A percentile compares a stretch with the other conserved stretches of the same genome.
phyloP scores from a whole-genome alignment of 805 yeast species.

The Zygosaccharomyces lentus region DNA sequence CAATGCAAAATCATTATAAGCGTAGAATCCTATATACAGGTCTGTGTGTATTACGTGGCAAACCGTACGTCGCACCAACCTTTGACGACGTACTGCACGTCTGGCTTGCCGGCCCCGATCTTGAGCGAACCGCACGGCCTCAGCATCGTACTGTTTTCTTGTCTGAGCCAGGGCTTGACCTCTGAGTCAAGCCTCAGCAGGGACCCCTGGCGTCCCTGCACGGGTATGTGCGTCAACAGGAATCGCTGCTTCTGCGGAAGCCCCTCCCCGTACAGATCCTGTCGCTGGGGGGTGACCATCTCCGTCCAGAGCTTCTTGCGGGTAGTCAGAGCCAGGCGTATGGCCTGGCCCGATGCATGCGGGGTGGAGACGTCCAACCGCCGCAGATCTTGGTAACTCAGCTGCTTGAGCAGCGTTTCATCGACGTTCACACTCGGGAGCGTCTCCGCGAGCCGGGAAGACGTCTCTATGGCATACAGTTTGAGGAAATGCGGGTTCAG shows the following conservation, averaged over 20 bases:
- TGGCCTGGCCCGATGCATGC: slow-evolving; percentile 20
- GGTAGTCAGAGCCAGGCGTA: slow-evolving; percentile 30
- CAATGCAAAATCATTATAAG: neutral
- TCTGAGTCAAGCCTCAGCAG: slow-evolving; percentile 27
- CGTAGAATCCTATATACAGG: neutral
- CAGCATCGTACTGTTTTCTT: slow-evolving; percentile 17
- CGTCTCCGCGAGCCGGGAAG: slow-evolving; percentile 20
- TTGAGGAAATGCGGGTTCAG: slow-evolving; percentile 30
- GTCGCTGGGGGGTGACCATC: slow-evolving; percentile 24
- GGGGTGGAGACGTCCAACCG: slow-evolving; percentile 18
- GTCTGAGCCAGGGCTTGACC: slow-evolving; percentile 27
- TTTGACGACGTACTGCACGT: slow-evolving; percentile 33
- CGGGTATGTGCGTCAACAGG: slow-evolving; percentile 6
- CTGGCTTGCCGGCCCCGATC: slow-evolving; percentile 17
- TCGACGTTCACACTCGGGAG: slow-evolving; percentile 33
- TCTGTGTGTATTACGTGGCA: neutral
- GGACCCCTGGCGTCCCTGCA: slow-evolving; percentile 14
- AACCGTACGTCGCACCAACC: slow-evolving; percentile 36
- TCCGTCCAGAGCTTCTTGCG: slow-evolving; percentile 34
- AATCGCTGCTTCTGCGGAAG: slow-evolving; percentile 27
- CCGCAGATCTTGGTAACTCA: slow-evolving; percentile 23
- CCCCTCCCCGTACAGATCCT: slow-evolving; percentile 31
- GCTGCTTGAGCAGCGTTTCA: slow-evolving; percentile 24
- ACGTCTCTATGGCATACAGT: slow-evolving; percentile 30
- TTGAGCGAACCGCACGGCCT: slow-evolving; percentile 31